These are phyloP conservation scores for Acer negundo DNA, from an alignment of 345 rosid genomes.

Conservation along the genomic window DNA sequence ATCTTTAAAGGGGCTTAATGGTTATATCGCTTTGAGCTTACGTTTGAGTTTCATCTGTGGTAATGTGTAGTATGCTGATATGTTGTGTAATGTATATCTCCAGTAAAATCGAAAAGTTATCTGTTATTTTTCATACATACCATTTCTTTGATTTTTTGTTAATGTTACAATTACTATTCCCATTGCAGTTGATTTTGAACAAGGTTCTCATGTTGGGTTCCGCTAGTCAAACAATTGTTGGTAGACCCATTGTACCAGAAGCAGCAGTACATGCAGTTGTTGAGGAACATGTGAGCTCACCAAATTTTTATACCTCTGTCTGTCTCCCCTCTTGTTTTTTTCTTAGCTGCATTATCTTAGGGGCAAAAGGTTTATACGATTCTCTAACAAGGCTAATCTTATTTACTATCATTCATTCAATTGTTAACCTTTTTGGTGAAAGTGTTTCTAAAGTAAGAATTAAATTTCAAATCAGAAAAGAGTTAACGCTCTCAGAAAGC, in stretches of 20 bases:
- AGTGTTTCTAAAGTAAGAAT: background rate
- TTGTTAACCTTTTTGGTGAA: background rate
- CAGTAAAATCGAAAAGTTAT: background rate
- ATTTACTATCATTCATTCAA: background rate
- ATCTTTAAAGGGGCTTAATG: background rate
- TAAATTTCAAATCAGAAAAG: background rate
- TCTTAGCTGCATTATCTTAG: background rate
- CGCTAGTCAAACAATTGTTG: constrained; percentile 66
- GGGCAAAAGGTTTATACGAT: background rate
- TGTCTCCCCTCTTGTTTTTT: background rate
- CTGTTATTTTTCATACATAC: background rate
- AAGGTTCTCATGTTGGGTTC: constrained; percentile 92
- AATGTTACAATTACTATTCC: constrained; percentile 5
- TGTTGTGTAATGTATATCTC: background rate
- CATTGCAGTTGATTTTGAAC: constrained; percentile 73
- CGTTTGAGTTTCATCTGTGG: background rate
- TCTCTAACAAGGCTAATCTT: background rate
- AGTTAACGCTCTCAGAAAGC: background rate
- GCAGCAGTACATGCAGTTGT: constrained; percentile 92
- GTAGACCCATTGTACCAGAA: constrained; percentile 83
- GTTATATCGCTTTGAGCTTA: background rate
- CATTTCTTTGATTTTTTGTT: background rate
- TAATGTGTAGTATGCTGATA: background rate
- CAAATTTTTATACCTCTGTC: constrained; percentile 1
- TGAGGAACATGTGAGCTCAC: constrained; percentile 88